Evolutionary conservation across 176 grass and related monocot genomes (phyloP).

Genomic region (Pharus latifolius): DNA sequence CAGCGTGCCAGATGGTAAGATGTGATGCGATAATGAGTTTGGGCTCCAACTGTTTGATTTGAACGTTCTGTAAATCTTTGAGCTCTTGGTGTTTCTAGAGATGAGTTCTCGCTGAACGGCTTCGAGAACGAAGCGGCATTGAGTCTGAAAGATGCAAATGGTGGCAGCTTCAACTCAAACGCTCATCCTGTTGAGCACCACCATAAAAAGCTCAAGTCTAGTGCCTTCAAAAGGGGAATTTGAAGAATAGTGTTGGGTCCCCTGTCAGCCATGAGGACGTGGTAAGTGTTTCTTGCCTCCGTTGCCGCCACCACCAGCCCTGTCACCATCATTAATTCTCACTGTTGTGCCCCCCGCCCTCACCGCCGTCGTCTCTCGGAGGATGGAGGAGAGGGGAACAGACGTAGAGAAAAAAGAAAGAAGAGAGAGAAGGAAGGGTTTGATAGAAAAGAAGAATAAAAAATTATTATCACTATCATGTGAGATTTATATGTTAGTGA

Average conservation of each 20-base stretch:
- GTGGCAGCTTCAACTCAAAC: conserved; percentile 25
- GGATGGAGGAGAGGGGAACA: no score
- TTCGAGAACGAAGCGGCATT: conserved; percentile 39
- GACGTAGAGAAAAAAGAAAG: no score
- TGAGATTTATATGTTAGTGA: no score
- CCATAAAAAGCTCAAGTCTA: conserved; percentile 44
- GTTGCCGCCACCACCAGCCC: no score
- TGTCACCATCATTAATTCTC: no score
- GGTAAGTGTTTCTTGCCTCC: conserved; percentile 18
- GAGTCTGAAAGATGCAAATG: conserved; percentile 28
- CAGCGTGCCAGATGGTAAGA: conserved; percentile 83
- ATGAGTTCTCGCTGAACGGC: conserved; percentile 55
- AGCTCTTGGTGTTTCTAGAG: conserved; percentile 17
- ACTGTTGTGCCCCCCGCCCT: no score
- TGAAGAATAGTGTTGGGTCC: conserved; percentile 29
- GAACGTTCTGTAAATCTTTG: not conserved
- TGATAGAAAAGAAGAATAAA: no score
- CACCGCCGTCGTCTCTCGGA: no score
- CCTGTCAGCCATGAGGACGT: conserved; percentile 46
- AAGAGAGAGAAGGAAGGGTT: no score
- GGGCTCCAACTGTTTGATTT: not conserved
- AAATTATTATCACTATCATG: no score
- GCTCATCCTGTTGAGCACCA: conserved; percentile 13
- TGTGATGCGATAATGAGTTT: not conserved
- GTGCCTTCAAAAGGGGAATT: conserved; percentile 37